These are phyloP conservation scores for Spirogloea muscicola DNA, from an alignment of 139 green algal species.

Conservation along the genomic window DNA sequence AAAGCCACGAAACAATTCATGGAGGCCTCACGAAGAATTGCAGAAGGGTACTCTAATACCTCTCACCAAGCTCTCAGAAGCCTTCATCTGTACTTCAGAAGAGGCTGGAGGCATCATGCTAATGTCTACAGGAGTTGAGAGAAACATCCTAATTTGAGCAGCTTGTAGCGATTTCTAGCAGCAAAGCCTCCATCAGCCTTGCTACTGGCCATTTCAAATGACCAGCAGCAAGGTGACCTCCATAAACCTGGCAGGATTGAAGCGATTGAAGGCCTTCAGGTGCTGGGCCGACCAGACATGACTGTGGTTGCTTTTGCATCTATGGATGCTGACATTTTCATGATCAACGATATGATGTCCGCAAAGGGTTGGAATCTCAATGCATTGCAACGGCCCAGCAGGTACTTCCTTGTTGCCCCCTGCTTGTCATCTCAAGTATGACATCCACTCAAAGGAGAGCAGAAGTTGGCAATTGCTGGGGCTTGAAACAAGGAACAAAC, in stretches of 20 bases:
- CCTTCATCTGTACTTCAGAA: too few species aligned
- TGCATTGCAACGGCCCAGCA: conserved; percentile 73
- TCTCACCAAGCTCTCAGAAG: too few species aligned
- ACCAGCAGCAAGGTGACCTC: too few species aligned
- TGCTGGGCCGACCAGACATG: conserved; percentile 74
- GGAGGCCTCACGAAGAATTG: conserved; percentile 22
- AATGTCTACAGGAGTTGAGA: too few species aligned
- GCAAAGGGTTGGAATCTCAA: conserved; percentile 78
- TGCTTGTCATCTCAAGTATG: too few species aligned
- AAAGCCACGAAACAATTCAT: conserved; percentile 55
- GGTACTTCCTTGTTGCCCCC: conserved; percentile 29
- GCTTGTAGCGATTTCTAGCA: too few species aligned
- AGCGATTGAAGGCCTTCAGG: conserved; percentile 55
- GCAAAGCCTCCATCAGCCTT: too few species aligned
- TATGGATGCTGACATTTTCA: conserved; percentile 69
- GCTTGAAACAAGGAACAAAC: too few species aligned
- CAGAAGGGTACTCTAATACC: conserved; percentile 13
- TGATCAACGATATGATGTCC: conserved; percentile 73
- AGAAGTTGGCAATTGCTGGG: background rate
- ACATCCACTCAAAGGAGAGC: background rate
- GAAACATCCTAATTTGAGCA: too few species aligned
- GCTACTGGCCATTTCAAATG: too few species aligned
- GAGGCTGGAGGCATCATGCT: too few species aligned
- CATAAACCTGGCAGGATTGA: conserved; percentile 25
- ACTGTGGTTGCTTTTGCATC: conserved; percentile 74